phyloP scores from a whole-genome alignment of 805 yeast species.

The Lachancea nothofagi region DNA sequence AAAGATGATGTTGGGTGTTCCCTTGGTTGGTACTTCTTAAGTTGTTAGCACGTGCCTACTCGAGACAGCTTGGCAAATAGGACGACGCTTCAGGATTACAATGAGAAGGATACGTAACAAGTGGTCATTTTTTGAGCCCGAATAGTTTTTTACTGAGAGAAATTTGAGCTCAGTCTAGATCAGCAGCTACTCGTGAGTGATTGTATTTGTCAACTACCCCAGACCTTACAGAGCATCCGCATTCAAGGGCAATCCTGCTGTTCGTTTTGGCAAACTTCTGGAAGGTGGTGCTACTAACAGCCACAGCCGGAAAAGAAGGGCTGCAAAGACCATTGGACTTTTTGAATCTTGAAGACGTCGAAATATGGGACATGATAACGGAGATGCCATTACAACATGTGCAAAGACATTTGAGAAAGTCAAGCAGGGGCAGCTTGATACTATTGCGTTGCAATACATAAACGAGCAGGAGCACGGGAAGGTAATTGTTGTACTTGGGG shows the following conservation, averaged over 20 bases:
- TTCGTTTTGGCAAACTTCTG: not conserved
- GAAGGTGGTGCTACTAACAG: not conserved
- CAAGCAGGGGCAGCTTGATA: not conserved
- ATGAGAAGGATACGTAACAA: too few species aligned
- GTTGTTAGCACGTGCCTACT: too few species aligned
- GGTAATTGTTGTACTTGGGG: not conserved
- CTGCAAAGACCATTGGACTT: not conserved
- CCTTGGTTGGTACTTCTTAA: too few species aligned
- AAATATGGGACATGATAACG: not conserved
- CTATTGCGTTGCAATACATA: not conserved
- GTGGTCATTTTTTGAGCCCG: too few species aligned
- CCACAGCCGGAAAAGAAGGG: not conserved
- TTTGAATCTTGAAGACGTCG: too few species aligned
- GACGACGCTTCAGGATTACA: too few species aligned
- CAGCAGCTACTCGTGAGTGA: too few species aligned
- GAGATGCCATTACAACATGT: not conserved
- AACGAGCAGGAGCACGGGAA: not conserved
- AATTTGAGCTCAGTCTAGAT: too few species aligned
- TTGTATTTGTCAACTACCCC: too few species aligned
- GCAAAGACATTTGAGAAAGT: not conserved
- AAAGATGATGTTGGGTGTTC: too few species aligned
- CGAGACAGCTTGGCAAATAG: too few species aligned
- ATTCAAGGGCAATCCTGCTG: not conserved
- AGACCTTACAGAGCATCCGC: not conserved
- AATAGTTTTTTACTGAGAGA: too few species aligned